These are phyloP conservation scores for Emergomyces orientalis DNA, from an alignment of 2,329 filamentous ascomycete species.

Conservation along the genomic window DNA sequence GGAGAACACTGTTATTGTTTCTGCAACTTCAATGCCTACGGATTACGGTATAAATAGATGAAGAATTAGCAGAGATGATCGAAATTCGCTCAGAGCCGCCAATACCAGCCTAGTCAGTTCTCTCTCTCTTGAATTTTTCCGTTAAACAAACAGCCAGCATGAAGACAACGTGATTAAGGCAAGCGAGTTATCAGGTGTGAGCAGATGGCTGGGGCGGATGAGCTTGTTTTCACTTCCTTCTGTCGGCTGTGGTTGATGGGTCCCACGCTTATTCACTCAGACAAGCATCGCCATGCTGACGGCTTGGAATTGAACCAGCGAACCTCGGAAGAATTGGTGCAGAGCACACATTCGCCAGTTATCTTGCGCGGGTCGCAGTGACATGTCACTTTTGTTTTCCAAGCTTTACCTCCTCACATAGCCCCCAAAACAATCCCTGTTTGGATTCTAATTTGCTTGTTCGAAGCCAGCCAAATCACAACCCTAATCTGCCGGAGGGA, in stretches of 20 bases:
- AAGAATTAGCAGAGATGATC: no score
- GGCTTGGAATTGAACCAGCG: background rate
- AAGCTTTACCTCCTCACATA: background rate
- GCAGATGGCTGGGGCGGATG: slow-evolving; percentile 1
- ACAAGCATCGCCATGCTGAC: background rate
- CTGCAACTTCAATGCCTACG: background rate
- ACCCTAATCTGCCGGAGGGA: no score
- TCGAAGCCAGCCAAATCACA: no score
- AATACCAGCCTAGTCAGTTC: background rate
- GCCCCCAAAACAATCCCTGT: background rate
- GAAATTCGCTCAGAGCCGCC: background rate
- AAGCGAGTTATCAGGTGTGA: no score
- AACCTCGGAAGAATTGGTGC: background rate
- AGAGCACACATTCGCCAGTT: background rate
- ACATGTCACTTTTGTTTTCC: background rate
- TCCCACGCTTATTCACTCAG: background rate
- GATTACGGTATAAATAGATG: background rate
- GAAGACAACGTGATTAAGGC: no score
- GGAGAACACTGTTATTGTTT: background rate
- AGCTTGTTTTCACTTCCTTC: slow-evolving; percentile 2
- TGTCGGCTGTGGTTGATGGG: background rate
- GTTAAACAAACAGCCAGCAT: no score
- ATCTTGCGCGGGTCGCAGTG: background rate
- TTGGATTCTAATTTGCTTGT: no score
- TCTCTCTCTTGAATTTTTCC: background rate